Percentiles rank a stretch among this genome's conserved stretches.
These are phyloP conservation scores for Cenchrus americanus DNA, from an alignment of 176 grass and related monocot genomes.

Conservation along the genomic window DNA sequence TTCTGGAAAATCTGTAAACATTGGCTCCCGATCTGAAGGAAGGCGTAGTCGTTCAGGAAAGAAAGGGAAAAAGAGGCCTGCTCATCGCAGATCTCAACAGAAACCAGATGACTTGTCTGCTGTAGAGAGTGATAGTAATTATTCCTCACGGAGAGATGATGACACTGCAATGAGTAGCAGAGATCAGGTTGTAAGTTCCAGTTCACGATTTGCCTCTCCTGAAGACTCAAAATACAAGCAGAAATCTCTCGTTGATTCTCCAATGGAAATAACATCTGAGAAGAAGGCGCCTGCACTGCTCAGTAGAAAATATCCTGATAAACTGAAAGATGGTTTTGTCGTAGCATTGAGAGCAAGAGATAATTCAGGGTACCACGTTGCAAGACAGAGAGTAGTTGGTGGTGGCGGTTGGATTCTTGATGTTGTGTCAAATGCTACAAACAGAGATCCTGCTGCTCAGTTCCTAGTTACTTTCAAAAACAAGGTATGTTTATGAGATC, in stretches of 20 bases:
- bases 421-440: slow-evolving; percentile 78
- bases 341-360: slow-evolving; percentile 77
- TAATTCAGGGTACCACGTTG: slow-evolving; percentile 72
- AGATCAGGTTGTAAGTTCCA: slow-evolving; percentile 85
- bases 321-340: slow-evolving; percentile 85
- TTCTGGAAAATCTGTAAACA: slow-evolving; percentile 53
- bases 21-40: slow-evolving; percentile 71
- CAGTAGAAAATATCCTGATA: slow-evolving; percentile 56
- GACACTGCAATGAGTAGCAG: slow-evolving; percentile 74
- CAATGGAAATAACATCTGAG: slow-evolving; percentile 68
- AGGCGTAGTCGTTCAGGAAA: slow-evolving; percentile 76
- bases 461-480: slow-evolving; percentile 84
- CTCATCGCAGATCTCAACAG: slow-evolving; percentile 80
- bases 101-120: slow-evolving; percentile 72
- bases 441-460: slow-evolving; percentile 91
- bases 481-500: slow-evolving; percentile 52
- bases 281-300: slow-evolving; percentile 44
- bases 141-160: slow-evolving; percentile 63
- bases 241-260: slow-evolving; percentile 65
- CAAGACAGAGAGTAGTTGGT: slow-evolving; percentile 69
- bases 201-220: slow-evolving; percentile 93
- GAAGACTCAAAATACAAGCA: slow-evolving; percentile 84
- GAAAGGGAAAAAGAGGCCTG: slow-evolving; percentile 96
- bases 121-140: slow-evolving; percentile 70
- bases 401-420: slow-evolving; percentile 94